These are phyloP conservation scores for Gonapodya prolifera DNA, from an alignment of 192 early-diverging fungal genomes.

Conservation along the genomic window DNA sequence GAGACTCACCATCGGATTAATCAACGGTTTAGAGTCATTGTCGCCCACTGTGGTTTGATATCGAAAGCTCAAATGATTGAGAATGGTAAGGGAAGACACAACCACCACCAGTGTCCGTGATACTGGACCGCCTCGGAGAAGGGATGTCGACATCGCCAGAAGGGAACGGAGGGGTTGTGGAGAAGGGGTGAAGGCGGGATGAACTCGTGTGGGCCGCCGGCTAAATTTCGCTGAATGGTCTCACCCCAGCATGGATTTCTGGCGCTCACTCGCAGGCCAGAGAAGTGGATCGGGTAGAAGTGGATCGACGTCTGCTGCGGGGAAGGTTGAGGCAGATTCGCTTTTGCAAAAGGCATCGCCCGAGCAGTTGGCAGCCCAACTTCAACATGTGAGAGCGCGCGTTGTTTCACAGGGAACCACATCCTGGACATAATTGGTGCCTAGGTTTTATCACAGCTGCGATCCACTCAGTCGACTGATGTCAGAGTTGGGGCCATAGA, in stretches of 20 bases:
- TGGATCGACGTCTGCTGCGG: not conserved
- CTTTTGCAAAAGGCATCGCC: not conserved
- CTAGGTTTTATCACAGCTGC: not conserved
- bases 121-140: not conserved
- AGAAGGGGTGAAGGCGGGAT: too few relatives aligned
- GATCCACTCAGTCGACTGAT: not conserved
- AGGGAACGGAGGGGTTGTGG: not conserved
- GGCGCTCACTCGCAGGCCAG: not conserved
- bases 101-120: not conserved
- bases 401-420: not conserved
- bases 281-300: not conserved
- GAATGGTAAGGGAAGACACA: not conserved
- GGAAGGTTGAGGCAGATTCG: not conserved
- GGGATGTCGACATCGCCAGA: not conserved
- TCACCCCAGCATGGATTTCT: not conserved
- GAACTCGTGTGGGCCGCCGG: too few relatives aligned
- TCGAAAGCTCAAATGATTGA: not conserved
- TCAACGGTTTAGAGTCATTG: not conserved
- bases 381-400: not conserved
- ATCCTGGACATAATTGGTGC: too few relatives aligned
- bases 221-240: too few relatives aligned
- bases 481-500: not conserved
- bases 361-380: not conserved
- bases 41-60: not conserved
- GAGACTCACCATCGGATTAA: not conserved